Evolutionary conservation across 2,329 filamentous ascomycete genomes (phyloP), one percentile per base, ranked within the genome.

Genomic region (Colletotrichum gloeosporioides): DNA sequence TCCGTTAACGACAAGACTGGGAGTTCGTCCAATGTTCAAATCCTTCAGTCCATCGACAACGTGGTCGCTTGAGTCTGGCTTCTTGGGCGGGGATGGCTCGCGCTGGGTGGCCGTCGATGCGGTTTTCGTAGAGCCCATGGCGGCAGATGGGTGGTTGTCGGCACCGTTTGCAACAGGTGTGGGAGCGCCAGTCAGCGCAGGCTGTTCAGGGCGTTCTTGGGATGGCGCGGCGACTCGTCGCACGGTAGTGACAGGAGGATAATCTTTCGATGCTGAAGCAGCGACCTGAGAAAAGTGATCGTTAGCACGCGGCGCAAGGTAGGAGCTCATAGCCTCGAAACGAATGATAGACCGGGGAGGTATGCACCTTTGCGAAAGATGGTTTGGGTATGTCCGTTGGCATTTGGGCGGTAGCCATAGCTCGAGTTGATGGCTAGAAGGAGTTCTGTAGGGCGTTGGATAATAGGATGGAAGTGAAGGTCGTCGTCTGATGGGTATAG

Each of bases 291-390:
- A 76, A 61, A 34, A 78, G 59, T 76, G 61, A 77, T 62, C 27
- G 78, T 82, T 73, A 82, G 79, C 73, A 61, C 57, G 32, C 22
- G 27, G 44, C 59, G 49, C 27, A 13, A 61, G 49, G 53, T 22
- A 22, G 44, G 61, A 55, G 39, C 69, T 34, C 53, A 13, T 55
- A 39, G 36, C 27, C 69, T 67, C 63, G 63, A 16, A 65, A 49
- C 44, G 44, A 22, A 32, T 32, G 16, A 32, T 31, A 25, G 31
- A 57, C 15, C 32, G 32, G 12, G 31, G 29, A 15, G 39, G 53
- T 76, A 80, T 88, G 75, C 87, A 95, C 94, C 90, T 95, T 95
- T 85, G 94, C 94, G 88, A 96, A 96, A 59, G 94, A 95, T 80
- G 93, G 90, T 85, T 91, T 92, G 69, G 86, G 86, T 71, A 86